Conservation (phyloP, 257 asterid species). For the Jacaranda copaia region DNA sequence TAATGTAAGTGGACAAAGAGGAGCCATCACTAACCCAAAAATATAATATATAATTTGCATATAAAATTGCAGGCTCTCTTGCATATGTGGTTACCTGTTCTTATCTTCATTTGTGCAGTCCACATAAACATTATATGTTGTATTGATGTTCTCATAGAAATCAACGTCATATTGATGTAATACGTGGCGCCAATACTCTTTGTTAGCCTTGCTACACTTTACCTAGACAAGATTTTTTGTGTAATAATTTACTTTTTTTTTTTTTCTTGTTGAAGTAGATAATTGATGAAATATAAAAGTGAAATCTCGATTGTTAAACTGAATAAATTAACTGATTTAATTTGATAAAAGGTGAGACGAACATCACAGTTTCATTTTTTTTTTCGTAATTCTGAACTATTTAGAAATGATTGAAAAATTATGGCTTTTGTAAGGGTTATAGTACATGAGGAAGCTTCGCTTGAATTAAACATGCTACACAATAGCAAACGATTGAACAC, state of each 20-base stretch:
- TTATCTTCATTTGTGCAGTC: not conserved
- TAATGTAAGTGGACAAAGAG: not conserved
- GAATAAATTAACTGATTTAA: too few species aligned
- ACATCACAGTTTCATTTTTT: too few species aligned
- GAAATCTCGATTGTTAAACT: too few species aligned
- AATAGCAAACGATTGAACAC: too few species aligned
- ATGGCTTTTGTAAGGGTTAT: too few species aligned
- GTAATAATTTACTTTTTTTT: not conserved
- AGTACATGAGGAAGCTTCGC: too few species aligned
- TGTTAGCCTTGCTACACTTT: slow-evolving; percentile 5
- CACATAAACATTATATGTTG: not conserved
- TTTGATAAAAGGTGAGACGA: too few species aligned
- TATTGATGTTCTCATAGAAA: not conserved
- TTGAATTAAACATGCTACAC: too few species aligned
- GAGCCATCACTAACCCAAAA: slow-evolving; percentile 16
- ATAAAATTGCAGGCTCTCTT: not conserved
- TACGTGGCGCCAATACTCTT: not conserved
- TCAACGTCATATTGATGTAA: not conserved
- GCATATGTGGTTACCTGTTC: not conserved
- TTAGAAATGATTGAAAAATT: too few species aligned
- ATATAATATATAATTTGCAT: not conserved
- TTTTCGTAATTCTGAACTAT: too few species aligned
- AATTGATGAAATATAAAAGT: too few species aligned
- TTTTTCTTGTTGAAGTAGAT: too few species aligned
- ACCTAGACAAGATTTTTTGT: not conserved